A percentile compares a stretch with the other conserved stretches of the same genome.
Evolutionary conservation across 768 basidiomycete species (phyloP).

Genomic region (Termitomyces sp.): DNA sequence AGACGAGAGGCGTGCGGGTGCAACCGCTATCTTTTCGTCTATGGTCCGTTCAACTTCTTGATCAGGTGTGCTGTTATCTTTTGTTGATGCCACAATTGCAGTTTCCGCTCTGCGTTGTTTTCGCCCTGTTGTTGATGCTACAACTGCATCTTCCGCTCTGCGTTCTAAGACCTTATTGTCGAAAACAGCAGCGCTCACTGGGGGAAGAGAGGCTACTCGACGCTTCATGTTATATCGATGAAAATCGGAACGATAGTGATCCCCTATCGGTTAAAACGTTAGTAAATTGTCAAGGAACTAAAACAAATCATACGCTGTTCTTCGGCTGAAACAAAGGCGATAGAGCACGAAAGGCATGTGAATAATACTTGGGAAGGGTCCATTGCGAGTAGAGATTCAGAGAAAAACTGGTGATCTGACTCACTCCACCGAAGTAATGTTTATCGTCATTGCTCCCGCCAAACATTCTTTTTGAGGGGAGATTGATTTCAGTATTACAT

Average conservation of each 20-base stretch:
- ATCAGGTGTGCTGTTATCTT: slow-evolving; percentile 30
- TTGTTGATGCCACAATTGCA: slow-evolving; percentile 49
- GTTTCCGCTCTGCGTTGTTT: slow-evolving; percentile 75
- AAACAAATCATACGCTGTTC: slow-evolving; percentile 65
- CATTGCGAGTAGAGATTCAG: slow-evolving; percentile 19
- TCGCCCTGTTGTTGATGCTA: slow-evolving; percentile 53
- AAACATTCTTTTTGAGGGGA: slow-evolving; percentile 6
- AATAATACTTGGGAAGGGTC: slow-evolving; percentile 41
- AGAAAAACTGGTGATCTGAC: not conserved
- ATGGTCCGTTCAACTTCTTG: slow-evolving; percentile 52
- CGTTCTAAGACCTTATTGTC: slow-evolving; percentile 86
- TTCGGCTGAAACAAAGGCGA: slow-evolving; percentile 78
- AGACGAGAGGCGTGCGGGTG: slow-evolving; percentile 55
- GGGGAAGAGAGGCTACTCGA: slow-evolving; percentile 84
- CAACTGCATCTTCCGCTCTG: slow-evolving; percentile 67
- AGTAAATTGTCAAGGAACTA: not conserved
- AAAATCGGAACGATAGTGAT: slow-evolving; percentile 90
- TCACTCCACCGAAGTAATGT: slow-evolving; percentile 2
- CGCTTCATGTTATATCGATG: slow-evolving; percentile 99
- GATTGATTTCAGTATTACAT: too few species aligned
- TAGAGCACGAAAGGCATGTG: slow-evolving; percentile 88
- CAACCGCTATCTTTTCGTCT: slow-evolving; percentile 70
- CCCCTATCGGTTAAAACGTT: slow-evolving; percentile 38
- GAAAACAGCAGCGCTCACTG: slow-evolving; percentile 72
- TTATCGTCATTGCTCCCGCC: not conserved